phyloP scores from a whole-genome alignment of 352 stramenopile species.

The Pythium oligandrum region DNA sequence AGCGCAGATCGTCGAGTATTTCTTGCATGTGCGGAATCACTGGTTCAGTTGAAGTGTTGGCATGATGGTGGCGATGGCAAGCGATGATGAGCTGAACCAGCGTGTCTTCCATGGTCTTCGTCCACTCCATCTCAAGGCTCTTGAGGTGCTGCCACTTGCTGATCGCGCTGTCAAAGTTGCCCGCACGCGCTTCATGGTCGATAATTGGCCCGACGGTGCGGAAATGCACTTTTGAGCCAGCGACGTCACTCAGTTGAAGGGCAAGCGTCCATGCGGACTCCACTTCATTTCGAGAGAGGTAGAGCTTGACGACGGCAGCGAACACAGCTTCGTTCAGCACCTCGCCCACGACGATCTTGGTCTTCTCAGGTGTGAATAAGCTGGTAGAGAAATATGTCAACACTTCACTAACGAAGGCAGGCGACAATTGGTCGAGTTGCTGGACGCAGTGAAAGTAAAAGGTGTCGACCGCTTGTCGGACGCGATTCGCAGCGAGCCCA shows the following conservation, averaged over 20 bases:
- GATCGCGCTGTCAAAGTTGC: slow-evolving; percentile 37
- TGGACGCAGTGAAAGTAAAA: slow-evolving; percentile 79
- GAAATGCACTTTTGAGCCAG: slow-evolving; percentile 52
- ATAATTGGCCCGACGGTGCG: slow-evolving; percentile 59
- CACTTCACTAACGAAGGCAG: slow-evolving; percentile 24
- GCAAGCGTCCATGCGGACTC: slow-evolving; percentile 42
- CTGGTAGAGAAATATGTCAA: slow-evolving; percentile 47
- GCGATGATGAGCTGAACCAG: slow-evolving; percentile 65
- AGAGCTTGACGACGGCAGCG: slow-evolving; percentile 50
- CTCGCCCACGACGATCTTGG: slow-evolving; percentile 29
- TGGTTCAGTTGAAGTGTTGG: background rate
- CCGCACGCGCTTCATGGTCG: slow-evolving; percentile 41
- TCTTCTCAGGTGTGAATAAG: slow-evolving; percentile 25
- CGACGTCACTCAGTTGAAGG: slow-evolving; percentile 27
- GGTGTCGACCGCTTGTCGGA: slow-evolving; percentile 53
- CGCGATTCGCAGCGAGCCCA: slow-evolving; percentile 17
- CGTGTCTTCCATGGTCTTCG: slow-evolving; percentile 61
- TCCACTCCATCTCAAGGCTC: slow-evolving; percentile 57
- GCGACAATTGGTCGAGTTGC: slow-evolving; percentile 25
- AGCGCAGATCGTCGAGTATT: slow-evolving; percentile 48
- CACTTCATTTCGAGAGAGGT: slow-evolving; percentile 34
- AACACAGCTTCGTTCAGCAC: slow-evolving; percentile 64
- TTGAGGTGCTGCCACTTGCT: slow-evolving; percentile 57
- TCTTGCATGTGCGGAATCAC: slow-evolving; percentile 52
- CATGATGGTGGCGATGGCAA: slow-evolving; percentile 27